Evolutionary conservation across 2,329 filamentous ascomycete genomes (phyloP), one percentile per base, ranked within the genome.

Genomic region (Camillea tinctor): DNA sequence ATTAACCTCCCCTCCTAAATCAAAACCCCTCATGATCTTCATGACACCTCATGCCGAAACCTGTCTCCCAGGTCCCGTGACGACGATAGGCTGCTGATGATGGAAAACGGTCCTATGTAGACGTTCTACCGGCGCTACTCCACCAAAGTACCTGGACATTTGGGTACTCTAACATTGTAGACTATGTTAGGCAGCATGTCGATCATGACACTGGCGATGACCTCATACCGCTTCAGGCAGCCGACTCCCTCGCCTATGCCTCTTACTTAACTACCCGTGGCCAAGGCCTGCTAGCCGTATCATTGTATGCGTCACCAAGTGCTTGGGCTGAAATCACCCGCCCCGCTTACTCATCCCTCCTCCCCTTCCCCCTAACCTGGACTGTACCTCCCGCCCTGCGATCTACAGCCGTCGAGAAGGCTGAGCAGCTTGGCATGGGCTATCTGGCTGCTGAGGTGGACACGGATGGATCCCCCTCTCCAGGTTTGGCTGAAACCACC

Each of bases 341-440:
- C 17, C 91, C 92, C 2, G 89, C 92, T 44, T 97, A 93, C 77
- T 92, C 88, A 66, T 79, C 81, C 5, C 84, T 97, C 59, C 85
- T 98, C 48, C 86, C 90, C 49, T 96, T 95, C 81, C 93, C 95
- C 19, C 83, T 93, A 63, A 93, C 93, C 68, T 99, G 95, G 85
- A 90, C 90, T 50, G 81, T 96, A 4, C 93, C 93, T 1, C 88
- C 90, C 0, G 80, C 85, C 58, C 80, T 92, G 57, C 90, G 93
- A 54, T 80, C 87, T 11, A 81, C 86, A 44, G 93, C 93, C 26
- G 84, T 90, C 69, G 76, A 80, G 63, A 84, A 89, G 64, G 93
- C 91, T 9, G 84, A 86, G 58, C 85, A 90, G 67, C 80, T 92
- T 2, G 88, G 88, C 15, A 80, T 94, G 57, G 87, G 86, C 9